Base-by-base conservation (phyloP, 495 filamentous ascomycete species). In the Viridothelium virens region DNA sequence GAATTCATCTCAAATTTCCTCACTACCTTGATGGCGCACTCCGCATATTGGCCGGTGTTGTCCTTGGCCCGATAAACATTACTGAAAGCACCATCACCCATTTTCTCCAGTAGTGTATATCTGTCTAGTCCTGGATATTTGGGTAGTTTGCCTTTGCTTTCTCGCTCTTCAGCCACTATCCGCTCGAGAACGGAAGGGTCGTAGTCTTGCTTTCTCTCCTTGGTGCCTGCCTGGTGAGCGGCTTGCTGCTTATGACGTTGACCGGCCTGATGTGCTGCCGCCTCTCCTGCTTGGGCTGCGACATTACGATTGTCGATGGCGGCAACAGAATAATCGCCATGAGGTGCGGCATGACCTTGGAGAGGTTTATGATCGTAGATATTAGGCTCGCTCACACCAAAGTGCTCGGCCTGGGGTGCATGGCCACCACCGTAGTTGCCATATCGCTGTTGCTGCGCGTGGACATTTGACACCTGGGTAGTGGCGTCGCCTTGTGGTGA, bases 71-170 rank as follows among this genome's bases (percentile, higher is more conserved):
- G 86, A 75, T 97, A 98, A 65, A 98, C 94, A 68, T 98, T 98
- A 81, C 93, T 97, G 82, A 98, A 98, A 53, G 94, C 94, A 63
- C 94, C 94, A 71, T 98, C 94, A 63, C 94, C 94, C 94, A 98
- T 98, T 82, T 98, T 98, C 77, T 97, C 92, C 47, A 96, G 5
- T 50, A 98, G 76, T 64, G 88, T 85, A 88, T 89, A 98, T 70
- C 94, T 82, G 66, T 97, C 95, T 33, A 98, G 78, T 44, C 92
- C 92, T 4, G 94, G 93, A 72, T 98, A 97, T 68, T 79, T 86
- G 37, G 95, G 94, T 75, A 97, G 85, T 74, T 92, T 95, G 66
- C 86, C 87, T 73, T 87, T 88, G 75, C 77, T 88, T 70, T 87
- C 86, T 63, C 90, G 89, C 79, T 98, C 94, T 76, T 98, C 94